Conservation (phyloP, 257 asterid species). For the Voacanga thouarsii region DNA sequence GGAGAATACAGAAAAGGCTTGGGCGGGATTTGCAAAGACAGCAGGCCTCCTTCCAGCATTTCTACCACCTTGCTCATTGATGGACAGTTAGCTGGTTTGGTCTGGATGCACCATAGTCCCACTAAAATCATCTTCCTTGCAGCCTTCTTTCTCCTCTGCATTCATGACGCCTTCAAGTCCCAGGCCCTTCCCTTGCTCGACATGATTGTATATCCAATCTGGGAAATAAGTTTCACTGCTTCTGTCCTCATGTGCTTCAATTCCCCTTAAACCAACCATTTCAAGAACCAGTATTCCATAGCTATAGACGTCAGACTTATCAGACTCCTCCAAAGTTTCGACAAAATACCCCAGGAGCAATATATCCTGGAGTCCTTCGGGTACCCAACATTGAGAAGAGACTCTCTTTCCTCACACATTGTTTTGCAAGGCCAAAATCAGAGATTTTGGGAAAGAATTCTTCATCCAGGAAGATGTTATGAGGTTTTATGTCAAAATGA, state of each 20-base stretch:
- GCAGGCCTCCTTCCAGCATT: no score
- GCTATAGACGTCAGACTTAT: constrained; percentile 32
- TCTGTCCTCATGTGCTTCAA: constrained; percentile 12
- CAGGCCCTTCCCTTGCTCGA: constrained; percentile 21
- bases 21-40: no score
- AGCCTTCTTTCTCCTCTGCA: constrained; percentile 35
- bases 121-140: constrained; percentile 49
- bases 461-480: constrained; percentile 55
- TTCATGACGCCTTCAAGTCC: constrained; percentile 16
- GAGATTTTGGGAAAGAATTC: constrained; percentile 35
- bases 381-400: constrained; percentile 19
- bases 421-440: constrained; percentile 33
- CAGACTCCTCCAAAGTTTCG: constrained; percentile 26
- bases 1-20: no score
- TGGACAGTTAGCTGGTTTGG: constrained; percentile 51
- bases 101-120: constrained; percentile 69
- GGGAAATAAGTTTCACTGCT: constrained; percentile 43
- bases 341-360: constrained; percentile 28
- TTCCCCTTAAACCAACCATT: constrained; percentile 36
- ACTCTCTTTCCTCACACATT: constrained; percentile 21
- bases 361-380: constrained; percentile 30
- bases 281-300: constrained; percentile 38
- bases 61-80: constrained; percentile 55
- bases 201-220: constrained; percentile 42
- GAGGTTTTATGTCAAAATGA: constrained; percentile 75